Conservation (phyloP, 805 yeast species). For the Sungouiozyma intestinalis region DNA sequence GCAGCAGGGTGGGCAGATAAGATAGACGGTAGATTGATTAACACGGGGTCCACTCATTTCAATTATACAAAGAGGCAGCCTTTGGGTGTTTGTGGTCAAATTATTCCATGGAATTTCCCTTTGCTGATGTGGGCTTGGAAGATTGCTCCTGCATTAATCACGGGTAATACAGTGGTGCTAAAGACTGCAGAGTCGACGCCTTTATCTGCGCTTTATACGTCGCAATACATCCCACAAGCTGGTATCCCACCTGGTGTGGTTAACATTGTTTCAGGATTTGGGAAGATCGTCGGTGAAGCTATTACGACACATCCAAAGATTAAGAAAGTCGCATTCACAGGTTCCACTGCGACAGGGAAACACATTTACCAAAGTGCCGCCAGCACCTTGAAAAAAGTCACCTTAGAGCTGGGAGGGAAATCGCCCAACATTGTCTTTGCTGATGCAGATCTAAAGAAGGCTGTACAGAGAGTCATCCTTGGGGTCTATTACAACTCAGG, state of each 20-base stretch:
- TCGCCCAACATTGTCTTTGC: slow-evolving; percentile 76
- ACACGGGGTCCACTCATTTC: slow-evolving; percentile 54
- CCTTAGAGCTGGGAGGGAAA: slow-evolving; percentile 82
- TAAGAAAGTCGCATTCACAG: slow-evolving; percentile 78
- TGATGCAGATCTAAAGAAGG: slow-evolving; percentile 58
- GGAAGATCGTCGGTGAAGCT: slow-evolving; percentile 64
- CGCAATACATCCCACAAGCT: slow-evolving; percentile 55
- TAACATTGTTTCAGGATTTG: slow-evolving; percentile 70
- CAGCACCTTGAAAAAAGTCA: slow-evolving; percentile 63
- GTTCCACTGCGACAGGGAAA: slow-evolving; percentile 76
- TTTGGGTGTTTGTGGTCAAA: slow-evolving; percentile 78
- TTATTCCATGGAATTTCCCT: slow-evolving; percentile 92
- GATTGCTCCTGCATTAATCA: slow-evolving; percentile 74
- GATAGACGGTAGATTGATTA: slow-evolving; percentile 44
- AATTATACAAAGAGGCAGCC: slow-evolving; percentile 69
- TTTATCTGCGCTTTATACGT: slow-evolving; percentile 62
- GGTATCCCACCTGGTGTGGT: slow-evolving; percentile 78
- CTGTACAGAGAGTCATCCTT: slow-evolving; percentile 54
- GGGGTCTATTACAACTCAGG: slow-evolving; percentile 86
- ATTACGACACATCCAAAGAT: slow-evolving; percentile 58
- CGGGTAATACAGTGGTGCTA: slow-evolving; percentile 76
- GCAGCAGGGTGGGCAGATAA: slow-evolving; percentile 80
- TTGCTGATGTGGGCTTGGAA: slow-evolving; percentile 81
- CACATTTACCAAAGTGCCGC: slow-evolving; percentile 64
- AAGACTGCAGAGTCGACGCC: slow-evolving; percentile 87